Conservation (phyloP, 139 green algal genomes). For the Diplosphaera chodatii region DNA sequence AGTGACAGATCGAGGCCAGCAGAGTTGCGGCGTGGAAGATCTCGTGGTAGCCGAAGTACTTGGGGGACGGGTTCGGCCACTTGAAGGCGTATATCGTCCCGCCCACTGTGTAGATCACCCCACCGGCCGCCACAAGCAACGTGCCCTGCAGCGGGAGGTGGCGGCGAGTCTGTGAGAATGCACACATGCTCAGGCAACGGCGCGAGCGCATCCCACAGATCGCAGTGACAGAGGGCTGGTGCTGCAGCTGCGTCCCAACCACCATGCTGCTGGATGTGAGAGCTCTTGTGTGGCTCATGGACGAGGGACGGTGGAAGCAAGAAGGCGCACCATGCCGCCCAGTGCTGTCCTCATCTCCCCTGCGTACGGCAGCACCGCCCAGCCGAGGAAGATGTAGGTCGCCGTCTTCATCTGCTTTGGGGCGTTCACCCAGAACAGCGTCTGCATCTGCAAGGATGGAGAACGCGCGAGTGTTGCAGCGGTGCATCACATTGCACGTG, state of each 20-base stretch:
- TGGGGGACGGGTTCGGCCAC: conserved; percentile 27
- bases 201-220: no score
- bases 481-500: no score
- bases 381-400: conserved; percentile 28
- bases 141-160: background rate
- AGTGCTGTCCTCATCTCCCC: conserved; percentile 6
- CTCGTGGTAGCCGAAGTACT: conserved; percentile 46
- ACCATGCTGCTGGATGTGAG: no score
- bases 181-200: no score
- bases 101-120: conserved; percentile 27
- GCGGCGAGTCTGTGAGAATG: no score
- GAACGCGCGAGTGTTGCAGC: no score
- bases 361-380: conserved; percentile 8
- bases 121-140: conserved; percentile 16
- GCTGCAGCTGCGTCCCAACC: no score
- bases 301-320: background rate
- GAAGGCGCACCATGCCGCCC: background rate
- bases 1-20: conserved; percentile 17
- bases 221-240: no score
- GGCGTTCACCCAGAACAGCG: conserved; percentile 25
- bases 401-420: conserved; percentile 14
- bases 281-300: no score
- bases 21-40: conserved; percentile 36
- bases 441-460: conserved; percentile 15
- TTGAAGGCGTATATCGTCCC: conserved; percentile 21